A percentile compares a stretch with the other conserved stretches of the same genome.
These are phyloP conservation scores for Umbelopsis sp. DNA, from an alignment of 192 early-diverging fungal species.

Conservation along the genomic window DNA sequence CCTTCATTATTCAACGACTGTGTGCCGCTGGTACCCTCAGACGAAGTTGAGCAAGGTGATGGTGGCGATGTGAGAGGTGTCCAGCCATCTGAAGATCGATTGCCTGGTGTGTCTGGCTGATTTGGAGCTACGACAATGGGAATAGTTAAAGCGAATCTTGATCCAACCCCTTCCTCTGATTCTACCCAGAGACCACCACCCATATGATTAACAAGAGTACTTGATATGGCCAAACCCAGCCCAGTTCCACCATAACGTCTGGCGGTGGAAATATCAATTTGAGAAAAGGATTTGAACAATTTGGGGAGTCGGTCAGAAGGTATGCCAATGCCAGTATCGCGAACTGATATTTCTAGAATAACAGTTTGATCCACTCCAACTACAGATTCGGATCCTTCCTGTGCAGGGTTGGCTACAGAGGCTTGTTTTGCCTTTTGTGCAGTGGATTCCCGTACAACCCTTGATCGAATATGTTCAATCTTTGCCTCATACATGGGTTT, in stretches of 20 bases:
- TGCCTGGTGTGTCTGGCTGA: slow-evolving; percentile 4
- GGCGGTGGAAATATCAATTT: slow-evolving; percentile 61
- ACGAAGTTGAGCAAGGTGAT: slow-evolving; percentile 32
- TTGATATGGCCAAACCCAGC: slow-evolving; percentile 69
- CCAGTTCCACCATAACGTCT: slow-evolving; percentile 64
- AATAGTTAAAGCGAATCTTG: slow-evolving; percentile 53
- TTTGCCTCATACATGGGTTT: slow-evolving; percentile 43
- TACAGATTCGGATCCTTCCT: slow-evolving; percentile 5
- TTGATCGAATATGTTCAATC: slow-evolving; percentile 33
- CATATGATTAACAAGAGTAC: slow-evolving; percentile 62
- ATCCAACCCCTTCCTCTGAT: slow-evolving; percentile 53
- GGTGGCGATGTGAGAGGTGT: slow-evolving; percentile 25
- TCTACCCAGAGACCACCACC: slow-evolving; percentile 64
- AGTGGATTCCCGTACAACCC: slow-evolving; percentile 16
- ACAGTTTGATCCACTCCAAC: slow-evolving; percentile 15
- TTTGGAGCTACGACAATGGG: slow-evolving; percentile 31
- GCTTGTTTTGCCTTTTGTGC: slow-evolving; percentile 8
- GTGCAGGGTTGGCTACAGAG: slow-evolving; percentile 19
- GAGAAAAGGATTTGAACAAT: slow-evolving; percentile 66
- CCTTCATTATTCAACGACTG: slow-evolving; percentile 7
- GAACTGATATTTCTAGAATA: slow-evolving; percentile 43
- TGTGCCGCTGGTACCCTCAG: slow-evolving; percentile 28
- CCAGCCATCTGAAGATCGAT: slow-evolving; percentile 13
- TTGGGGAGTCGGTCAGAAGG: slow-evolving; percentile 52
- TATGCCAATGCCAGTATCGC: slow-evolving; percentile 71